Conservation (phyloP, 495 filamentous ascomycete genomes). For the Hypoxylon rickii region DNA sequence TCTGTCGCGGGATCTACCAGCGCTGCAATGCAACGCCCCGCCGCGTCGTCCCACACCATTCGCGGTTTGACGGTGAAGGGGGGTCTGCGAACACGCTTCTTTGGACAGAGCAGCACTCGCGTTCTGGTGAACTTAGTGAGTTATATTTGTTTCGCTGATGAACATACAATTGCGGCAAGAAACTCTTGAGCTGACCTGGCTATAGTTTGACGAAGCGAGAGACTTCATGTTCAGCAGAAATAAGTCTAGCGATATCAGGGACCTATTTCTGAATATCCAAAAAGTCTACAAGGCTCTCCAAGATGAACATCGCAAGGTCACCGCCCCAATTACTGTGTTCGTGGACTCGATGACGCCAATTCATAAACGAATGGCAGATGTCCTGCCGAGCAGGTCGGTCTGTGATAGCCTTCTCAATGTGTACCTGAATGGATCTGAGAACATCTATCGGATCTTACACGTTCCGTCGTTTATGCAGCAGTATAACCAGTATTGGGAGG, state of each 20-base stretch:
- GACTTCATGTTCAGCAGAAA: conserved; percentile 40
- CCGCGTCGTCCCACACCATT: conserved; percentile 37
- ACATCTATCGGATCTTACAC: conserved; percentile 55
- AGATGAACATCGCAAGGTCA: conserved; percentile 39
- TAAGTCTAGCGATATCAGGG: conserved; percentile 32
- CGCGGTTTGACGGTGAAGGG: conserved; percentile 42
- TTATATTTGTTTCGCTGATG: neutral
- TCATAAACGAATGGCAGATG: conserved; percentile 48
- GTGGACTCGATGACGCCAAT: conserved; percentile 47
- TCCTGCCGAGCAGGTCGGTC: conserved; percentile 39
- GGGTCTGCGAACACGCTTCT: conserved; percentile 39
- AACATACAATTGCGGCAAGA: neutral
- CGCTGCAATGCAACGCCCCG: conserved; percentile 18
- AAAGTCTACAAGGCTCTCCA: conserved; percentile 40
- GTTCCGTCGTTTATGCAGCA: conserved; percentile 50
- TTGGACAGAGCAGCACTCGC: conserved; percentile 38
- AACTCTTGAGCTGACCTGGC: conserved; percentile 8
- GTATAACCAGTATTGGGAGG: conserved; percentile 51
- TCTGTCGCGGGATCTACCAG: conserved; percentile 25
- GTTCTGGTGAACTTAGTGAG: conserved; percentile 45
- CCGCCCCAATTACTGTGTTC: conserved; percentile 43
- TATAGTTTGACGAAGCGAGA: conserved; percentile 46
- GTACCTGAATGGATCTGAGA: conserved; percentile 52
- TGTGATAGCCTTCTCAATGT: conserved; percentile 45
- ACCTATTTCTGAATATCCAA: conserved; percentile 38